Conservation (phyloP, 345 rosid species). For the Streptanthus diversifolius region DNA sequence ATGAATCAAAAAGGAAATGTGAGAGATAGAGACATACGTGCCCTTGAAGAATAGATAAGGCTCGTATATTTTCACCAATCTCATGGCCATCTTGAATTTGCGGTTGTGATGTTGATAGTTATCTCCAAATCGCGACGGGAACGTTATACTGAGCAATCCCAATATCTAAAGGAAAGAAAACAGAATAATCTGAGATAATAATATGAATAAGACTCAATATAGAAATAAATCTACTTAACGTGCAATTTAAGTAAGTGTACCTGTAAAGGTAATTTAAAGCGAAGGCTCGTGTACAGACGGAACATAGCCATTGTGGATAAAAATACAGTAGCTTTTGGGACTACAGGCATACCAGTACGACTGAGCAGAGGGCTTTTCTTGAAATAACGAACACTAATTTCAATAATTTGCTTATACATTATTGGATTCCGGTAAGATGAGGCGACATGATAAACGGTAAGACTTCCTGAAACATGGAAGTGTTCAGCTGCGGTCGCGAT, state of each 20-base stretch:
- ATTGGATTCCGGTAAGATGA: slow-evolving; percentile 56
- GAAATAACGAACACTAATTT: slow-evolving; percentile 44
- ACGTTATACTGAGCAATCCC: not conserved
- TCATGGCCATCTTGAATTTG: slow-evolving; percentile 42
- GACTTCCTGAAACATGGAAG: slow-evolving; percentile 26
- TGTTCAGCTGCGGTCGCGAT: not conserved
- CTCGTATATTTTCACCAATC: slow-evolving; percentile 59
- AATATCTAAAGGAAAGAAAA: not conserved
- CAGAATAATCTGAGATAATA: not conserved
- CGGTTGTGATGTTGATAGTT: not conserved
- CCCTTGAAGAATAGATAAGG: slow-evolving; percentile 73
- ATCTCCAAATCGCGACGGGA: not conserved
- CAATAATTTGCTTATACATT: slow-evolving; percentile 38
- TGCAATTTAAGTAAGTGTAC: not conserved
- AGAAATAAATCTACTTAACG: not conserved
- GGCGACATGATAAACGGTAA: slow-evolving; percentile 58
- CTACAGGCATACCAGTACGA: slow-evolving; percentile 60
- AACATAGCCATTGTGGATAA: slow-evolving; percentile 57
- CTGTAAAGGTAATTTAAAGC: slow-evolving; percentile 49
- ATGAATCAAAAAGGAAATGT: not conserved
- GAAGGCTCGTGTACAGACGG: slow-evolving; percentile 52
- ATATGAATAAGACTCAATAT: not conserved
- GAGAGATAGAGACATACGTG: slow-evolving; percentile 47
- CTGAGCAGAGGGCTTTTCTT: slow-evolving; percentile 55
- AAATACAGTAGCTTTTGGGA: slow-evolving; percentile 34